These are phyloP conservation scores for Ceratocystis diversiconidia DNA, from an alignment of 2,329 filamentous ascomycete genomes.

Conservation along the genomic window DNA sequence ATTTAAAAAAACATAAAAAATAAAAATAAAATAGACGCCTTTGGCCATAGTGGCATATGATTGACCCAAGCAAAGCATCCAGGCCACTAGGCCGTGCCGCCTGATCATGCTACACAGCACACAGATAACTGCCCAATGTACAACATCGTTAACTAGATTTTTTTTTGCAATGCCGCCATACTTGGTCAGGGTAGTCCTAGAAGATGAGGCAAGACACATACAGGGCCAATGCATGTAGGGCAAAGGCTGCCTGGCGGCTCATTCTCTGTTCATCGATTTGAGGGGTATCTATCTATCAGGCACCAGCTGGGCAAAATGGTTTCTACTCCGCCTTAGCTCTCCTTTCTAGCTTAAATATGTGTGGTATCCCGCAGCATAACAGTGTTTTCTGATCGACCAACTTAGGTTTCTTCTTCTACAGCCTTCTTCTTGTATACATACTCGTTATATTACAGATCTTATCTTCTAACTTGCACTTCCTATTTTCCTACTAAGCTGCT, in stretches of 20 bases:
- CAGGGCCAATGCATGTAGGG: neutral
- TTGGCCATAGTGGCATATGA: neutral
- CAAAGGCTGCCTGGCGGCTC: neutral
- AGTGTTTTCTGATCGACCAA: neutral
- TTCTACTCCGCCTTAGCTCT: neutral
- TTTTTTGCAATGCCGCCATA: neutral
- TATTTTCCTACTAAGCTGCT: neutral
- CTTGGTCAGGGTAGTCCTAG: neutral
- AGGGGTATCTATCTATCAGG: neutral
- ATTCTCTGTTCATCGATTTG: neutral
- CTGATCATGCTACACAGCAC: neutral
- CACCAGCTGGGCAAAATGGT: neutral
- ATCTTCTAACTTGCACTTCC: neutral
- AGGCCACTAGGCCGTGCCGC: neutral
- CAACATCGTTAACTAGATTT: neutral
- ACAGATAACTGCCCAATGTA: neutral
- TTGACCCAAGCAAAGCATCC: neutral
- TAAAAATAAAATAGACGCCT: neutral
- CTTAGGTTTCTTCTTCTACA: neutral
- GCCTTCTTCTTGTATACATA: neutral
- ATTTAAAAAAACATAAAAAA: too few species aligned
- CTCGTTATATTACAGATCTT: neutral
- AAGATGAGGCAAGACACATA: neutral
- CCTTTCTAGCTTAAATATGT: neutral
- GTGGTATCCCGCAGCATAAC: neutral